phyloP scores from a whole-genome alignment of 257 asterid species.

The Solanum megistacrolobum region DNA sequence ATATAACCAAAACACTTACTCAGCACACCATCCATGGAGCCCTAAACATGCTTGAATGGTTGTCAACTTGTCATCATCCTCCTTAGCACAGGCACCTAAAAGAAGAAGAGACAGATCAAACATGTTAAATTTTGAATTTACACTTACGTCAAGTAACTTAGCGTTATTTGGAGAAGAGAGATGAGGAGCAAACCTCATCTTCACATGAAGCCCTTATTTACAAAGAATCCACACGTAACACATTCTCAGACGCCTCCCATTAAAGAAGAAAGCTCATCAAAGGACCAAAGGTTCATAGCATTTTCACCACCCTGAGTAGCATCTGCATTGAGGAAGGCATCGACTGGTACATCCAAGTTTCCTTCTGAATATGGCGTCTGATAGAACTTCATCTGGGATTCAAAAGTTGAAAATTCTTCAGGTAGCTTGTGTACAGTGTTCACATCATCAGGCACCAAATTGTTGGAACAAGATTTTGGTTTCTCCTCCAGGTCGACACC shows the following conservation, averaged over 20 bases:
- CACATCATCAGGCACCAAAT: slow-evolving; percentile 9
- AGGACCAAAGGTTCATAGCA: slow-evolving; percentile 59
- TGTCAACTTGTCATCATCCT: slow-evolving; percentile 15
- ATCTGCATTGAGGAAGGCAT: slow-evolving; percentile 52
- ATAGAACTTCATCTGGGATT: slow-evolving; percentile 54
- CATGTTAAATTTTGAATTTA: too few relatives aligned
- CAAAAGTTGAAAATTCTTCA: slow-evolving; percentile 37
- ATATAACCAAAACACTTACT: slow-evolving; percentile 1
- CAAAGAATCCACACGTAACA: slow-evolving; percentile 12
- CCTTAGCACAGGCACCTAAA: slow-evolving; percentile 21
- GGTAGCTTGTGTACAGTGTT: slow-evolving; percentile 8
- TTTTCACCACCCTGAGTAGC: slow-evolving; percentile 41
- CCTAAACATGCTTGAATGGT: slow-evolving; percentile 12
- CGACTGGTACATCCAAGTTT: slow-evolving; percentile 63
- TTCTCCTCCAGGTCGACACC: slow-evolving; percentile 40
- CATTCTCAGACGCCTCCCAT: slow-evolving; percentile 29
- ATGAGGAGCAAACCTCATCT: slow-evolving; percentile 13
- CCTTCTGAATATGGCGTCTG: slow-evolving; percentile 48
- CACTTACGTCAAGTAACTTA: background rate
- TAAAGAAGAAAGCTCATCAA: slow-evolving; percentile 48
- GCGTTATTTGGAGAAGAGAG: background rate
- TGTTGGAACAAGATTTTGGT: slow-evolving; percentile 25
- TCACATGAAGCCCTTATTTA: slow-evolving; percentile 66
- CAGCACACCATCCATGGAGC: background rate
- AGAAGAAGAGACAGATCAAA: background rate